Conservation (phyloP, 1,284 basidiomycete species). For the Violaceomyces palustris region DNA sequence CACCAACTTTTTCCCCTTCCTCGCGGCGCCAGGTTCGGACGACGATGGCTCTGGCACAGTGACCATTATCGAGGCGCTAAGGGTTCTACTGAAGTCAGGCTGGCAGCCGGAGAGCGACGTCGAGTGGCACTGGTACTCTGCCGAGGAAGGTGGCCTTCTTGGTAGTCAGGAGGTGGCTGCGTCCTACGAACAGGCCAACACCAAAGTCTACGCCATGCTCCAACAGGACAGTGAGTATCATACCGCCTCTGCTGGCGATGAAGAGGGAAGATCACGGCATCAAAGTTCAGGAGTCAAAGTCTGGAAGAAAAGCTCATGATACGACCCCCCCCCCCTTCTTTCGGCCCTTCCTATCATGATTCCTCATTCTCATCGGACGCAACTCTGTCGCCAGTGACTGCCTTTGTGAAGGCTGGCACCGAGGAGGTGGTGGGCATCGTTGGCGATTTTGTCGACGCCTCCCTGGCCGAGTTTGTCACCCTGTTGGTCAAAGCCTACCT, state of each 20-base stretch:
- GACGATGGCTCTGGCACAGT: constrained; percentile 90
- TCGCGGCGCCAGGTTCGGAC: constrained; percentile 56
- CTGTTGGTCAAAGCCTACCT: constrained; percentile 65
- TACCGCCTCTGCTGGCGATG: no score
- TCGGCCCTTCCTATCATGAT: not conserved
- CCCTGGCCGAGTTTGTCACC: constrained; percentile 70
- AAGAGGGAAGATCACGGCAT: no score
- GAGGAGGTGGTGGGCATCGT: constrained; percentile 84
- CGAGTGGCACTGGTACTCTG: constrained; percentile 95
- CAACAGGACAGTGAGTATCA: constrained; percentile 44
- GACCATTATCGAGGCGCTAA: constrained; percentile 83
- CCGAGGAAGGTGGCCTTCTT: constrained; percentile 87
- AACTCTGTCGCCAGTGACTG: constrained; percentile 56
- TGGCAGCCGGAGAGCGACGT: constrained; percentile 70
- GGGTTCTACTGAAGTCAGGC: constrained; percentile 70
- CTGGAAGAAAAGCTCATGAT: not conserved
- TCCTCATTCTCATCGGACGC: not conserved
- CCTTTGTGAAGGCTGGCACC: constrained; percentile 88
- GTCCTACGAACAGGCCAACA: constrained; percentile 64
- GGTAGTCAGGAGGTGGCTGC: constrained; percentile 86
- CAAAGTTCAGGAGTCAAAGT: no score
- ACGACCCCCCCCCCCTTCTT: not conserved
- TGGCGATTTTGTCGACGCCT: constrained; percentile 73
- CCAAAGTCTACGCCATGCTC: constrained; percentile 76
- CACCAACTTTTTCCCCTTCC: constrained; percentile 46